Conservation (phyloP, 1,139 yeast genomes). For the Magnusiomyces starmeri region DNA sequence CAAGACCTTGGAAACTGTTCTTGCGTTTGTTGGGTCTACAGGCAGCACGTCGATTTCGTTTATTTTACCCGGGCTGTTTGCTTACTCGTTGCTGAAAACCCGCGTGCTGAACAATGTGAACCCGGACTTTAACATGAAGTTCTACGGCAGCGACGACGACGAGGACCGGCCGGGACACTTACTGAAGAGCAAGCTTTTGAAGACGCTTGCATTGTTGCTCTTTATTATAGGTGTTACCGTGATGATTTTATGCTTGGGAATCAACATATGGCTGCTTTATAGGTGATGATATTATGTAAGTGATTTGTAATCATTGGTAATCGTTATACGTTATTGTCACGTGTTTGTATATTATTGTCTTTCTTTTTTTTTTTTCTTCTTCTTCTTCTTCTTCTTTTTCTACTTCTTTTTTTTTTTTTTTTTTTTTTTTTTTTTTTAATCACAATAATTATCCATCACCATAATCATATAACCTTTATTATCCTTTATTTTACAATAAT, state of each 20-base stretch:
- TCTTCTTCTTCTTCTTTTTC: neutral
- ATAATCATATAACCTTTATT: neutral
- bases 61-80: slow-evolving; percentile 87
- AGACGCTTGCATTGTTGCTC: slow-evolving; percentile 50
- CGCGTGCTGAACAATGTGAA: slow-evolving; percentile 15
- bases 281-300: neutral
- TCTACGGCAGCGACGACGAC: slow-evolving; percentile 7
- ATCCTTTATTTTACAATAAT: neutral
- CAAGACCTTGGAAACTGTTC: slow-evolving; percentile 70
- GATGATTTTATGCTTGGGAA: slow-evolving; percentile 70
- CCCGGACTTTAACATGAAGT: slow-evolving; percentile 13
- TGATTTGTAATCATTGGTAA: too few species aligned
- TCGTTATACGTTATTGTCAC: too few species aligned
- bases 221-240: slow-evolving; percentile 71
- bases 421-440: neutral
- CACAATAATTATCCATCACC: neutral
- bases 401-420: neutral
- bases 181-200: slow-evolving; percentile 7
- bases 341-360: neutral
- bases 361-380: neutral
- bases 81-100: slow-evolving; percentile 48
- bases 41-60: slow-evolving; percentile 93
- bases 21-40: slow-evolving; percentile 91
- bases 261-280: slow-evolving; percentile 49
- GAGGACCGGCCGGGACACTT: neutral